These are phyloP conservation scores for Phaffomyces thermotolerans DNA, from an alignment of 805 yeast species.

Conservation along the genomic window DNA sequence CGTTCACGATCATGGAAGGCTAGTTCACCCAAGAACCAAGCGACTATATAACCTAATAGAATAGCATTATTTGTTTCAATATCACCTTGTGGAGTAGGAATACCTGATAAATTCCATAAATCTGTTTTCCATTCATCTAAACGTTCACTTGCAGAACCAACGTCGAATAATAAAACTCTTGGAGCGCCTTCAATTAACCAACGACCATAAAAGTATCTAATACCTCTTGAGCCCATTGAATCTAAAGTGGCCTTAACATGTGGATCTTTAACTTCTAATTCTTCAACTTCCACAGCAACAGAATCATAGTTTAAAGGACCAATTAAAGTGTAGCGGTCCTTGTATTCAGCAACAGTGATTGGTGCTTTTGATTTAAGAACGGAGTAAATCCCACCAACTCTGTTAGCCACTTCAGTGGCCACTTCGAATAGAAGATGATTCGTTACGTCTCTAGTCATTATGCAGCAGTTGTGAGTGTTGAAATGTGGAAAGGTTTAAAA, in stretches of 20 bases:
- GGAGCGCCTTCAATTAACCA: constrained; percentile 99
- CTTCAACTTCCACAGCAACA: constrained; percentile 79
- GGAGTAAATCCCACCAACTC: constrained; percentile 97
- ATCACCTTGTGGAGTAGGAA: constrained; percentile 89
- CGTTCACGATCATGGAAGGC: constrained; percentile 76
- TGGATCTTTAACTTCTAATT: constrained; percentile 50
- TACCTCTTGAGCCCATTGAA: constrained; percentile 77
- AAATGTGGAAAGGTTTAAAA: neutral
- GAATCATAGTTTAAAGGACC: constrained; percentile 78
- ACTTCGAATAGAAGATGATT: constrained; percentile 87
- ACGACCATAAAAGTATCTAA: constrained; percentile 79
- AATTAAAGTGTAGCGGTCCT: constrained; percentile 74
- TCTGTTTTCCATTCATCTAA: constrained; percentile 93
- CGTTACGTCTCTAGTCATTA: constrained; percentile 76
- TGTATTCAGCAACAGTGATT: constrained; percentile 88
- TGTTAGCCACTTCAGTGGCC: constrained; percentile 95
- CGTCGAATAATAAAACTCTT: constrained; percentile 80
- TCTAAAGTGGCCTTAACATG: constrained; percentile 56
- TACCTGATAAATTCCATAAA: constrained; percentile 84
- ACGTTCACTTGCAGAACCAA: constrained; percentile 61
- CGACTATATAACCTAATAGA: constrained; percentile 83
- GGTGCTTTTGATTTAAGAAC: constrained; percentile 96
- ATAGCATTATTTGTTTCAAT: constrained; percentile 88
- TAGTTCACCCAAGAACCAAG: constrained; percentile 95
- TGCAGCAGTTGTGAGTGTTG: neutral